phyloP scores from a whole-genome alignment of 2,329 filamentous ascomycete species.

The Penicillium sp. region DNA sequence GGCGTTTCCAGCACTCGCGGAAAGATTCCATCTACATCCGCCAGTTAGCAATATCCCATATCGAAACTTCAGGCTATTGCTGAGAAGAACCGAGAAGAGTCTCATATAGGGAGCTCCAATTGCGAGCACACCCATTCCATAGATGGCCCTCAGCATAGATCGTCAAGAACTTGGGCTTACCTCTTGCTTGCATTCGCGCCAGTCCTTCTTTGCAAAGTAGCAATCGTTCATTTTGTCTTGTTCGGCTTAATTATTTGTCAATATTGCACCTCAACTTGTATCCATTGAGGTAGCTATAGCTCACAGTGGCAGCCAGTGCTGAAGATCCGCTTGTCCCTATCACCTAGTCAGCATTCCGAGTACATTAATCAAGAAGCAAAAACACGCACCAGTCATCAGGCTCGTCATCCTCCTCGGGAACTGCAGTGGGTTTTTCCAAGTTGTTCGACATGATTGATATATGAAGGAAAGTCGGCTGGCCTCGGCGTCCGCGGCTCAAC shows the following conservation, averaged over 20 bases:
- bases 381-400: constrained; percentile 84
- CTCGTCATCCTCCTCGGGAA: constrained; percentile 71
- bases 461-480: constrained; percentile 16
- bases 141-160: background rate
- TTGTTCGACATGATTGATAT: constrained; percentile 58
- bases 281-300: constrained; percentile 16
- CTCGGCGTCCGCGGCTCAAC: constrained; percentile 17
- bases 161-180: constrained; percentile 55
- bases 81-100: too few species aligned
- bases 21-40: constrained; percentile 79
- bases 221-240: constrained; percentile 92
- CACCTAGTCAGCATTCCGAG: constrained; percentile 19
- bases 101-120: too few species aligned
- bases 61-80: background rate
- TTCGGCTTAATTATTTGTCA: constrained; percentile 62
- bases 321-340: constrained; percentile 95
- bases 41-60: background rate
- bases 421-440: constrained; percentile 46
- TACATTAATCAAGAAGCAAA: constrained; percentile 5
- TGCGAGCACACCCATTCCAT: background rate
- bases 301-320: constrained; percentile 91
- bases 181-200: constrained; percentile 84
- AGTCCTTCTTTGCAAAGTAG: constrained; percentile 95
- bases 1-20: constrained; percentile 84
- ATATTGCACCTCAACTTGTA: background rate